These are phyloP conservation scores for Fusarium musae DNA, from an alignment of 2,329 filamentous ascomycete genomes.

Conservation along the genomic window DNA sequence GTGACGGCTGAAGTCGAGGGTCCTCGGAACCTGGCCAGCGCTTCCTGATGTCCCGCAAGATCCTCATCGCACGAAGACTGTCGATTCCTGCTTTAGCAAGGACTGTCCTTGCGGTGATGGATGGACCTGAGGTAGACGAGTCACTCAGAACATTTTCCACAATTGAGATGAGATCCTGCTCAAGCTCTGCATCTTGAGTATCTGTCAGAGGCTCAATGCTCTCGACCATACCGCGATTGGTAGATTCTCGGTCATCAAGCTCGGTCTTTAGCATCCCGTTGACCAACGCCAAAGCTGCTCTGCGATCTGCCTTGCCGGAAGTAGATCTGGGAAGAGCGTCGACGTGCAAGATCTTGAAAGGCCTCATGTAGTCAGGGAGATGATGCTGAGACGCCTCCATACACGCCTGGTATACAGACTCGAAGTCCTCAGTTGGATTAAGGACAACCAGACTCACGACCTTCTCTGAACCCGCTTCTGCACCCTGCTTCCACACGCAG, in stretches of 20 bases:
- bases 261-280: not conserved
- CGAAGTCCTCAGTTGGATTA: not conserved
- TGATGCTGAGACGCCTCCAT: not conserved
- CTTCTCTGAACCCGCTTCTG: constrained; percentile 6
- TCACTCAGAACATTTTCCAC: not conserved
- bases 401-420: not conserved
- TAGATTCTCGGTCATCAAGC: accelerated
- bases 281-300: not conserved
- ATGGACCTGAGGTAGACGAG: accelerated
- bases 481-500: constrained; percentile 15
- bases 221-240: accelerated
- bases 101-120: not conserved
- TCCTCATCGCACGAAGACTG: constrained; percentile 23
- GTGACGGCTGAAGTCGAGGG: not conserved
- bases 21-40: not conserved
- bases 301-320: constrained; percentile 19
- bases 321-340: not conserved
- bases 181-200: not conserved
- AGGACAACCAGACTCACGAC: constrained; percentile 8
- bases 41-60: constrained; percentile 12
- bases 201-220: not conserved
- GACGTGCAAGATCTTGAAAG: not conserved
- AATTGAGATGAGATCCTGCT: not conserved
- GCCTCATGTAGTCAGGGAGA: constrained; percentile 26
- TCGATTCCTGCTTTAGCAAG: constrained; percentile 8